These are phyloP conservation scores for Trichoderma sp. DNA, from an alignment of 2,329 filamentous ascomycete species.

Conservation along the genomic window DNA sequence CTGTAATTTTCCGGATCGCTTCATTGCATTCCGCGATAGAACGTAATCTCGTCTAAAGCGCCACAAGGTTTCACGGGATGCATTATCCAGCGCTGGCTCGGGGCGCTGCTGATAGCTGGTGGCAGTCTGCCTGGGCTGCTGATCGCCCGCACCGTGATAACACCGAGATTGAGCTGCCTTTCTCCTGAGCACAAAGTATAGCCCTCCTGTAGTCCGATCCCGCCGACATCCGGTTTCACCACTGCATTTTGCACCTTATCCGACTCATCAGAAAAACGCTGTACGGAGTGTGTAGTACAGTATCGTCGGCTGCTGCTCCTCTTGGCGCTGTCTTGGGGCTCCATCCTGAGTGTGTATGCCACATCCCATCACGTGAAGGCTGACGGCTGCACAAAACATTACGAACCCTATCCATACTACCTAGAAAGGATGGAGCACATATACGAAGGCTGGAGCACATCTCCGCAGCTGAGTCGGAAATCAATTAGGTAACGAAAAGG, in stretches of 20 bases:
- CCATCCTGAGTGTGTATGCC: not conserved
- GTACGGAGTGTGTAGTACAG: too few relatives aligned
- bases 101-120: not conserved
- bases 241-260: not conserved
- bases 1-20: slow-evolving; percentile 1
- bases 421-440: not conserved
- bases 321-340: not conserved
- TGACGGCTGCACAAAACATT: not conserved
- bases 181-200: not conserved
- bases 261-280: not conserved
- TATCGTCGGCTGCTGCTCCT: not conserved
- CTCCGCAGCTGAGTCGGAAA: not conserved
- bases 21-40: not conserved
- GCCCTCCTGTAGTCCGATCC: not conserved
- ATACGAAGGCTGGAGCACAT: not conserved
- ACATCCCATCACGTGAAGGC: not conserved
- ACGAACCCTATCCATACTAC: not conserved
- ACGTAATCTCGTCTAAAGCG: not conserved
- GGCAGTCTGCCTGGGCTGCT: not conserved
- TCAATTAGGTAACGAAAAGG: not conserved
- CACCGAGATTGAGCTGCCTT: not conserved
- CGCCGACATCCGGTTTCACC: not conserved
- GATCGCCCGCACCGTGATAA: slow-evolving; percentile 7
- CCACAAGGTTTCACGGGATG: not conserved
- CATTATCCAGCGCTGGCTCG: not conserved